phyloP scores from a whole-genome alignment of 495 filamentous ascomycete genomes.

The Neurospora terricola region DNA sequence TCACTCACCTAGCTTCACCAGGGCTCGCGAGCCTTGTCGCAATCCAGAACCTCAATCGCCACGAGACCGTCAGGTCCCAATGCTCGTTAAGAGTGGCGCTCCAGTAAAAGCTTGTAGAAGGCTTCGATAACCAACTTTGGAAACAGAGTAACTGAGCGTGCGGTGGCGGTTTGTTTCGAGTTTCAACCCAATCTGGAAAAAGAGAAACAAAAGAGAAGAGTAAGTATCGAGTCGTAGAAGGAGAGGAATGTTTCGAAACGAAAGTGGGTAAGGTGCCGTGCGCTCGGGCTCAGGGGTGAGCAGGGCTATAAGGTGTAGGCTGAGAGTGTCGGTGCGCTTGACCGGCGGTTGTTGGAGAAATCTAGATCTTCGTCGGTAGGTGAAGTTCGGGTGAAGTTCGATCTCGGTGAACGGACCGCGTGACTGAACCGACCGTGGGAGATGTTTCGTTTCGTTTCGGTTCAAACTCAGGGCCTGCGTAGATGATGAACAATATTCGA shows the following conservation, averaged over 20 bases:
- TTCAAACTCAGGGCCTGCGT: too few relatives aligned
- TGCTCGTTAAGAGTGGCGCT: neutral
- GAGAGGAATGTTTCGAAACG: neutral
- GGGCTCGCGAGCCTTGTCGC: neutral
- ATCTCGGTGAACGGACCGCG: neutral
- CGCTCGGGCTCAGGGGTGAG: neutral
- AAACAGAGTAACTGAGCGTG: neutral
- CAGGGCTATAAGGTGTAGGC: neutral
- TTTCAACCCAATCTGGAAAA: neutral
- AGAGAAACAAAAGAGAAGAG: neutral
- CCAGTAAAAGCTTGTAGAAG: neutral
- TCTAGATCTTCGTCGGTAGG: neutral
- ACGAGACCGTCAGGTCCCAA: neutral
- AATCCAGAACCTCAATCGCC: neutral
- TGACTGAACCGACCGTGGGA: too few relatives aligned
- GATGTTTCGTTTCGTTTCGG: neutral
- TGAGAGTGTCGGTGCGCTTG: neutral
- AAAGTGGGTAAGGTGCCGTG: neutral
- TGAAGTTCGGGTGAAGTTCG: neutral
- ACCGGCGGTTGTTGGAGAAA: neutral
- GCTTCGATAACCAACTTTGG: neutral
- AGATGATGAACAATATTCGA: too few relatives aligned
- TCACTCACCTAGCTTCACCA: neutral
- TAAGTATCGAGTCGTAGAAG: too few relatives aligned
- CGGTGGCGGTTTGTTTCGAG: neutral